Evolutionary conservation across 495 filamentous ascomycete genomes (phyloP).

Genomic region (Haplographium delicatum): DNA sequence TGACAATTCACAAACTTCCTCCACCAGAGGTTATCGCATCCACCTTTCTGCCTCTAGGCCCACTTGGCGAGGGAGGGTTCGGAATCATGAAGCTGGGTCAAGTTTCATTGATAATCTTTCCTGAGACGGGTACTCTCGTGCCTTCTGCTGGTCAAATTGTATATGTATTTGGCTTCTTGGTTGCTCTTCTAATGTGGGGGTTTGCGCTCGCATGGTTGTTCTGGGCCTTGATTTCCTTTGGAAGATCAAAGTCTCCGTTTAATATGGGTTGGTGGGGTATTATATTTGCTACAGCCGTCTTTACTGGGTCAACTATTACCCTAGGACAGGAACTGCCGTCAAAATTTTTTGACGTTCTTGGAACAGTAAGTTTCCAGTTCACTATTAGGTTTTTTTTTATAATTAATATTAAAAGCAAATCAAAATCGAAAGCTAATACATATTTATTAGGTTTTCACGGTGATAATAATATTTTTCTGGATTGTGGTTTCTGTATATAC

Average conservation of each 20-base stretch:
- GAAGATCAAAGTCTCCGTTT: slow-evolving; percentile 37
- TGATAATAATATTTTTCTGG: slow-evolving; percentile 46
- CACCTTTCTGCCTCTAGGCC: slow-evolving; percentile 56
- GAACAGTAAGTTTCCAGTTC: slow-evolving; percentile 37
- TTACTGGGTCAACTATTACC: slow-evolving; percentile 41
- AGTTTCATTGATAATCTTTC: slow-evolving; percentile 43
- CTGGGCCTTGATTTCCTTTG: slow-evolving; percentile 40
- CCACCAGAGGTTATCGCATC: slow-evolving; percentile 53
- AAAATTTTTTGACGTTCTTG: slow-evolving; percentile 46
- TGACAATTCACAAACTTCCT: slow-evolving; percentile 51
- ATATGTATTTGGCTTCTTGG: slow-evolving; percentile 46
- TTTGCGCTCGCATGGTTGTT: slow-evolving; percentile 57
- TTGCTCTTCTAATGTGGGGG: slow-evolving; percentile 54
- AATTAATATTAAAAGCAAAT: too few relatives aligned
- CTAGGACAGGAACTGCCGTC: slow-evolving; percentile 46
- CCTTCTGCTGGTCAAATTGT: slow-evolving; percentile 41
- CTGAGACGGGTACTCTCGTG: slow-evolving; percentile 39
- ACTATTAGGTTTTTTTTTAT: background rate
- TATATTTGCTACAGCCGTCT: slow-evolving; percentile 53
- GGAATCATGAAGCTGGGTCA: slow-evolving; percentile 50
- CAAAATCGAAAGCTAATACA: slow-evolving; percentile 9
- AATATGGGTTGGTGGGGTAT: slow-evolving; percentile 67
- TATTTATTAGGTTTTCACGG: slow-evolving; percentile 39
- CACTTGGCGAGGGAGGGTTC: slow-evolving; percentile 53
- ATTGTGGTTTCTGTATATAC: slow-evolving; percentile 31